These are phyloP conservation scores for Hypoxylon subgilvum DNA, from an alignment of 495 filamentous ascomycete species.

Conservation along the genomic window DNA sequence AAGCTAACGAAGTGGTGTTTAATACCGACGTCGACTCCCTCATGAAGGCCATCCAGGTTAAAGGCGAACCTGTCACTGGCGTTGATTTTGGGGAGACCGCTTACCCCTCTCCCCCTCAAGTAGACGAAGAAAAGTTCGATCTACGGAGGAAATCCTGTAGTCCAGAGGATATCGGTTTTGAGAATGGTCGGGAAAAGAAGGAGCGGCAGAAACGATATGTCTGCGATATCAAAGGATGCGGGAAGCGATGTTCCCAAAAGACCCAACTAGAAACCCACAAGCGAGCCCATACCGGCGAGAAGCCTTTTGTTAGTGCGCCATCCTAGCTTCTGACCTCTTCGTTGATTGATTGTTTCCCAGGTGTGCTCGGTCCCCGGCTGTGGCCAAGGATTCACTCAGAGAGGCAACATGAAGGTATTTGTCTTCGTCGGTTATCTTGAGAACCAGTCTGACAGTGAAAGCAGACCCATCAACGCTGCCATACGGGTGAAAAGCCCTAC, in stretches of 20 bases:
- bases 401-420: slow-evolving; percentile 84
- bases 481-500: slow-evolving; percentile 85
- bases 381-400: slow-evolving; percentile 81
- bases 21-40: slow-evolving; percentile 85
- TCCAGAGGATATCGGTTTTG: slow-evolving; percentile 3
- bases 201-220: slow-evolving; percentile 67
- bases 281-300: slow-evolving; percentile 86
- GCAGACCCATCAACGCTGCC: slow-evolving; percentile 82
- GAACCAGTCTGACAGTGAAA: slow-evolving; percentile 12
- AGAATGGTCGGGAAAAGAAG: not conserved
- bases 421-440: not conserved
- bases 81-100: slow-evolving; percentile 7
- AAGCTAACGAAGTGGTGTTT: slow-evolving; percentile 60
- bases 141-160: slow-evolving; percentile 28
- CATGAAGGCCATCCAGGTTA: slow-evolving; percentile 89
- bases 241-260: slow-evolving; percentile 87
- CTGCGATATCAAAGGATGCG: slow-evolving; percentile 76
- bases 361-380: slow-evolving; percentile 76
- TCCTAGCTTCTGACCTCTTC: not conserved
- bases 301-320: slow-evolving; percentile 76
- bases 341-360: slow-evolving; percentile 48
- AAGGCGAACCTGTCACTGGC: slow-evolving; percentile 50
- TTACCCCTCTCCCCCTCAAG: slow-evolving; percentile 31
- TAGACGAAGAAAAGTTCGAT: slow-evolving; percentile 30
- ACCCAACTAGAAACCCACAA: slow-evolving; percentile 93